Evolutionary conservation across 345 rosid species (phyloP), one percentile per base, ranked within the genome.

Genomic region (Anastatica hierochuntica): DNA sequence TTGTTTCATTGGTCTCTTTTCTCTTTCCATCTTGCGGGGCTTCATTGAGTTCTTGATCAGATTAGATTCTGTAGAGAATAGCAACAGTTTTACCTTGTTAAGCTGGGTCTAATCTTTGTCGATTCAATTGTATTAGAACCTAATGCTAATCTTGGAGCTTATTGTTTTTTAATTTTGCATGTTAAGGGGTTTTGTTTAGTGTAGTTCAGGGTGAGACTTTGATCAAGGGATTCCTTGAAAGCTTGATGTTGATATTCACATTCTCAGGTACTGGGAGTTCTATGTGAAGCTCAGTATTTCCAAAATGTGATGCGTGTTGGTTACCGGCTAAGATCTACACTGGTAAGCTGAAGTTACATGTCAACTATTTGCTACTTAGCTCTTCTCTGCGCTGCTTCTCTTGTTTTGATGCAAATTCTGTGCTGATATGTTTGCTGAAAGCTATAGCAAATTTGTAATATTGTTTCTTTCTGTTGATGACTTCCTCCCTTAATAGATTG

Each of bases 221-320:
- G 46, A 27, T 16, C 6, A 45, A 40, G 2, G 15, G 44, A 10
- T 26, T 48, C 13, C 17, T 16, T 18, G 15, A 39, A 23, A 43
- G 45, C 46, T 34, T 58, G 43, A 58, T 43, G 54, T 37, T 66
- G 27, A 50, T 58, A 31, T 66, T 51, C 43, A 15, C 31, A 37
- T 44, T 58, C 42, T 43, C 86, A 92, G 98, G 86, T 79, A 14
- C 53, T 84, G 56, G 98, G 98, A 1, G 98, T 92, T 47, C 71
- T 92, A 52, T 81, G 49, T 66, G 98, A 92, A 81, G 98, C 95
- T 63, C 98, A 92, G 46, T 92, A 92, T 74, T 92, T 92, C 70
- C 98, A 92, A 73, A 85, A 85, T 79, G 98, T 88, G 65, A 92
- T 92, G 97, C 95, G 98, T 56, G 90, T 83, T 63, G 98, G 98